These are phyloP conservation scores for Canariomyces notabilis DNA, from an alignment of 2,329 filamentous ascomycete species.

Conservation along the genomic window DNA sequence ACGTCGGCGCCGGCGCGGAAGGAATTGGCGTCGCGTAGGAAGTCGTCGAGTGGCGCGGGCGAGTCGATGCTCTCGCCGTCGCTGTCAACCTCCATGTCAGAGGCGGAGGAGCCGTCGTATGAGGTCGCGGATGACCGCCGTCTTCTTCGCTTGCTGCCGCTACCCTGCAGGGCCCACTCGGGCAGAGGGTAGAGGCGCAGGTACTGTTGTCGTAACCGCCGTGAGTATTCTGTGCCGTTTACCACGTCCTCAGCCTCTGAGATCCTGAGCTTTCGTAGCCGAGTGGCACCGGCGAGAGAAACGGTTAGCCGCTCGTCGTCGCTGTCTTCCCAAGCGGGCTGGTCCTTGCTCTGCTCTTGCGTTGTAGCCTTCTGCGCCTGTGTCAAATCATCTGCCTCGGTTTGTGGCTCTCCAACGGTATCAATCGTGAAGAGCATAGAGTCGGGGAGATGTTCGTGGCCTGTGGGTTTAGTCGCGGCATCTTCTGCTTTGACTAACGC, in stretches of 20 bases:
- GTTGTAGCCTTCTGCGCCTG: slow-evolving; percentile 16
- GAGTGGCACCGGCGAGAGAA: slow-evolving; percentile 70
- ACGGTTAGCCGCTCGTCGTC: slow-evolving; percentile 86
- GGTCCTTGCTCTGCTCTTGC: slow-evolving; percentile 30
- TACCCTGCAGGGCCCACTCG: slow-evolving; percentile 50
- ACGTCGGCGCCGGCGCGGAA: slow-evolving; percentile 53
- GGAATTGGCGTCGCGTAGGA: slow-evolving; percentile 69
- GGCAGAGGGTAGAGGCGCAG: slow-evolving; percentile 55
- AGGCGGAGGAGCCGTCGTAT: slow-evolving; percentile 28
- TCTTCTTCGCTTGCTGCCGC: slow-evolving; percentile 43
- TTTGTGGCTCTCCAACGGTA: slow-evolving; percentile 39
- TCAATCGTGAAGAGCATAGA: slow-evolving; percentile 83
- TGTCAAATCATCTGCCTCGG: slow-evolving; percentile 24
- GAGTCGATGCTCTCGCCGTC: slow-evolving; percentile 56
- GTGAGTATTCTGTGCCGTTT: slow-evolving; percentile 78
- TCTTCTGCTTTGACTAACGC: slow-evolving; percentile 14
- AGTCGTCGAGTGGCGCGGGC: slow-evolving; percentile 69
- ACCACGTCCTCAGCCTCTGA: slow-evolving; percentile 82
- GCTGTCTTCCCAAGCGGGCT: slow-evolving; percentile 84
- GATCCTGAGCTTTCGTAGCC: slow-evolving; percentile 76
- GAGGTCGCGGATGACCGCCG: slow-evolving; percentile 46
- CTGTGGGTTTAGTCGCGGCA: slow-evolving; percentile 18
- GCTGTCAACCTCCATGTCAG: slow-evolving; percentile 34
- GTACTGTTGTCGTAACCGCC: slow-evolving; percentile 74
- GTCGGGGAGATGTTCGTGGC: slow-evolving; percentile 55